Conservation (phyloP, 2,329 filamentous ascomycete species). For the Fusarium pininemorale region DNA sequence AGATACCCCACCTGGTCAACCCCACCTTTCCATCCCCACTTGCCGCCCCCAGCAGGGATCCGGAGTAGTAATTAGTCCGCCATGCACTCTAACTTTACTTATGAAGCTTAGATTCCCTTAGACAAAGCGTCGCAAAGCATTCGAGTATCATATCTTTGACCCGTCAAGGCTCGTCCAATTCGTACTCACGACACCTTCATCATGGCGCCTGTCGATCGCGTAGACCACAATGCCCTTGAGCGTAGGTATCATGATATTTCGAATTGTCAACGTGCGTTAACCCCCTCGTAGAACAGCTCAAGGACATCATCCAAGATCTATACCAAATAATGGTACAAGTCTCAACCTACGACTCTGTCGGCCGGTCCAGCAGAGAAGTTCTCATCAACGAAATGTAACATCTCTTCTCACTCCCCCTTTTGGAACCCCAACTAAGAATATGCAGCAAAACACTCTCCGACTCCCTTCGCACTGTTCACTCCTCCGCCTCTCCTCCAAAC, state of each 20-base stretch:
- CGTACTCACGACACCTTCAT: background rate
- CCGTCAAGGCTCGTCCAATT: background rate
- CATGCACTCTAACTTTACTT: background rate
- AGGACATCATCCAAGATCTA: constrained; percentile 70
- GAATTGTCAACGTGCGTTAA: constrained; percentile 8
- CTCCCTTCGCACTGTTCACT: constrained; percentile 52
- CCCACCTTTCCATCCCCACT: constrained; percentile 14
- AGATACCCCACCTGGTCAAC: constrained; percentile 3
- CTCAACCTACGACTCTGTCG: constrained; percentile 66
- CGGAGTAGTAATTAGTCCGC: constrained; percentile 28
- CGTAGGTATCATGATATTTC: constrained; percentile 41
- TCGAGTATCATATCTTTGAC: constrained; percentile 4
- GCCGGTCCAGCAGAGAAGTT: constrained; percentile 63
- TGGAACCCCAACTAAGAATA: background rate
- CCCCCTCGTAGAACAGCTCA: constrained; percentile 60
- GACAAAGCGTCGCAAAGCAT: background rate
- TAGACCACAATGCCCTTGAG: constrained; percentile 52
- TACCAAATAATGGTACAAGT: constrained; percentile 72
- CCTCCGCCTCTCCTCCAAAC: constrained; percentile 52
- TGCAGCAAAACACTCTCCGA: constrained; percentile 52
- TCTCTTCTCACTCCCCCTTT: background rate
- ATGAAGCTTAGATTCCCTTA: background rate
- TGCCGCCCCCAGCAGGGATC: constrained; percentile 1
- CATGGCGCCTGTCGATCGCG: constrained; percentile 55
- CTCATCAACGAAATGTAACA: constrained; percentile 62